Evolutionary conservation across 1,284 basidiomycete genomes (phyloP), one percentile per base, ranked within the genome.

Genomic region (Ceratorhiza oryzae-sativae): DNA sequence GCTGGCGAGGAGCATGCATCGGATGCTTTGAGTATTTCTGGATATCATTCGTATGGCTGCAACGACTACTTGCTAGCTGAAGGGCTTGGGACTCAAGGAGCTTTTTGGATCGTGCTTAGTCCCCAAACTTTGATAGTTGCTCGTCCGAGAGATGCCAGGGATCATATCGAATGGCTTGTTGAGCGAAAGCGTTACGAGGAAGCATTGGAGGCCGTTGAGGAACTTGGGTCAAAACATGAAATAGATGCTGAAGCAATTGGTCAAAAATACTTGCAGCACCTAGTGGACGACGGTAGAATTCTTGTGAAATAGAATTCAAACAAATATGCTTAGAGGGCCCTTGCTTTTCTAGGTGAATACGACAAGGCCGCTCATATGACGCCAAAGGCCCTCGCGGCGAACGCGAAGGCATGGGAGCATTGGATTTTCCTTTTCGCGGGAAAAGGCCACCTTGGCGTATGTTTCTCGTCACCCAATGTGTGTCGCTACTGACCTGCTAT

Each of bases 361-460:
- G 82, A 80, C 2, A 92, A 92, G 77, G 97, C 97, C 0, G 97
- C 97, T 0, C 82, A 85, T 15, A 82, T 97, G n/a, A 92, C 91
- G 73, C 90, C 94, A 0, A 94, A 93, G 78, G 94, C 98, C 0
- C 91, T 98, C 73, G 90, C 87, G 0, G 86, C 88, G 41, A 88
- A 98, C 77, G 82, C 85, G 3, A 88, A 88, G 75, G 86, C 87
- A 18, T 99, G 97, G 97, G 96, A 98, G 79, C 88, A 92, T 77
- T 97, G 93, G 91, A 93, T 98, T 79, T 97, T 97, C 78, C 83
- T 89, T 9, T 98, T 97, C 78, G 92, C 92, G 0, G 90, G 96
- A 79, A 88, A 91, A 76, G 86, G 88, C 39, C 89, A 94, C 73
- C 82, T 98, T 20, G 88, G 92, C 77, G 93, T 93, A 74, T 60